These are phyloP conservation scores for Panicum hallii DNA, from an alignment of 202 grass and related monocot genomes.

Conservation along the genomic window DNA sequence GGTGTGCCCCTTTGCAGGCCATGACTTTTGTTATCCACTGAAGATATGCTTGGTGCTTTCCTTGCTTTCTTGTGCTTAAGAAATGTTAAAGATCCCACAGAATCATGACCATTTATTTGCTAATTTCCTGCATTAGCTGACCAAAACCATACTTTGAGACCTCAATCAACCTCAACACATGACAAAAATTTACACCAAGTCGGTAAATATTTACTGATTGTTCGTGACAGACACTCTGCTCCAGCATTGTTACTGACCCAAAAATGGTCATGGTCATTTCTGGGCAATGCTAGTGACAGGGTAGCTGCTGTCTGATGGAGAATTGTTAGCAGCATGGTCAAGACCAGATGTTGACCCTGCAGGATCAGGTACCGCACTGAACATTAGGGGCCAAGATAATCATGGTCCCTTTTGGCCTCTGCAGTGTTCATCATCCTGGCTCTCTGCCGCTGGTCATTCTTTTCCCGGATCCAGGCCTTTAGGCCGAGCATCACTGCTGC, in stretches of 20 bases:
- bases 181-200: background rate
- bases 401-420: slow-evolving; percentile 33
- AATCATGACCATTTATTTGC: background rate
- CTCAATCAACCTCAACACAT: slow-evolving; percentile 7
- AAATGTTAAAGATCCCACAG: slow-evolving; percentile 18
- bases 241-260: background rate
- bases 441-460: background rate
- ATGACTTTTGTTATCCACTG: slow-evolving; percentile 48
- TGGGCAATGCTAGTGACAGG: background rate
- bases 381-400: slow-evolving; percentile 32
- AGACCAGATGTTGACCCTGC: slow-evolving; percentile 30
- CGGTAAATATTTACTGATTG: background rate
- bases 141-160: background rate
- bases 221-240: background rate
- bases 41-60: slow-evolving; percentile 48
- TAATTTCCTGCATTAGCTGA: slow-evolving; percentile 17
- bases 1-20: slow-evolving; percentile 37
- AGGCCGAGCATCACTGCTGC: slow-evolving; percentile 32
- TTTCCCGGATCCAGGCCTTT: slow-evolving; percentile 3
- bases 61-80: slow-evolving; percentile 31
- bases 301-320: background rate
- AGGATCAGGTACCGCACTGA: background rate
- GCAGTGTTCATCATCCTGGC: slow-evolving; percentile 14
- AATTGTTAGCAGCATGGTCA: background rate
- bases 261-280: background rate